Base-by-base conservation (phyloP, 768 basidiomycete genomes). In the Kwoniella sp. region DNA sequence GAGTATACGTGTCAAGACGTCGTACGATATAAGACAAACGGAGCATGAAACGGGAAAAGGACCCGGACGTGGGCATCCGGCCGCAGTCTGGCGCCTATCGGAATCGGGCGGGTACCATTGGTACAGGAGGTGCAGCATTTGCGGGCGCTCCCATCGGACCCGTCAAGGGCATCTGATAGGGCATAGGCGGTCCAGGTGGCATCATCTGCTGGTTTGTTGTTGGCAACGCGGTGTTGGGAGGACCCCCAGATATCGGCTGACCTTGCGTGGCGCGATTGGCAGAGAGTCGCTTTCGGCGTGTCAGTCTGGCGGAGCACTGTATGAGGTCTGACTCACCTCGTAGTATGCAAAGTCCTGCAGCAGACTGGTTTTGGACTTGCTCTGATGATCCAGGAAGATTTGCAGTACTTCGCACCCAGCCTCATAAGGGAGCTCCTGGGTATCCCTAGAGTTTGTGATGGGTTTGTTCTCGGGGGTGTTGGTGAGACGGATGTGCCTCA, bases 391-490 rank as follows among this genome's bases (percentile, higher is more conserved):
- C 58, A 89, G 83, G 80, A 98, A 93, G 66, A 98, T 98, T 41
- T 87, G 82, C 31, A 99, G 80, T 84, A 98, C 93, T 73, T 98
- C 93, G 71, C 88, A 85, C 0, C 95, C 95, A 17, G 91, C 92
- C 63, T 98, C 93, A 23, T 90, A 89, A 38, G 92, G 82, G 12
- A 98, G 79, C 69, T 98, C 95, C 73, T 98, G 95, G 2, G 95
- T 98, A 71, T 99, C 95, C 57, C 95, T 83, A 7, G 91, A 95
- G 65, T 95, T 95, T 1, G 95, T 99, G 50, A 99, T 93, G 2
- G 95, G 93, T 76, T 98, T 99, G 66, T 89, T 84, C 74, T 99
- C 95, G 67, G 89, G 89, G 5, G 93, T 98, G 76, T 99, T 98
- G 72, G 71, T 59, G 20, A 73, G 51, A 4, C 69, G 65, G 33